Evolutionary conservation across 306 rosid genomes (phyloP).

Genomic region (Oxytropis ochrocephala): DNA sequence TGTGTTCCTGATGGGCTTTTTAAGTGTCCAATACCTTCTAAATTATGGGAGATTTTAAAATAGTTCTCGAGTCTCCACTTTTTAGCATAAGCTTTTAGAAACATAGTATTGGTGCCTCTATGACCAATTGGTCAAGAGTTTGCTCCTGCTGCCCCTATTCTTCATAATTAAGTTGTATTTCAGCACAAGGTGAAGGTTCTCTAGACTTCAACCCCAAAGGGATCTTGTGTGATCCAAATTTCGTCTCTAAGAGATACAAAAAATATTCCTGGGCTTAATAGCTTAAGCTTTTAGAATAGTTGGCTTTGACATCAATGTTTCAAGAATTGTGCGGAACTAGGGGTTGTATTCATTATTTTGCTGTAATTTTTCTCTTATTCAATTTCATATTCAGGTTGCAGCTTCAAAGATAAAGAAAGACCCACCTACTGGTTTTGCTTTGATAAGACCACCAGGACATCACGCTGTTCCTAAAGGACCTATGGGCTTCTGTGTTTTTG

Average conservation of each 20-base stretch:
- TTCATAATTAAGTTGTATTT: background rate
- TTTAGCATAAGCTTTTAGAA: slow-evolving; percentile 7
- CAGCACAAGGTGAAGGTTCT: background rate
- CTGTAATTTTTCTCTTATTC: background rate
- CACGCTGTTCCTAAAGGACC: slow-evolving; percentile 93
- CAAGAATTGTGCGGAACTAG: background rate
- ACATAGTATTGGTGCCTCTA: background rate
- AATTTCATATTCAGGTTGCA: slow-evolving; percentile 46
- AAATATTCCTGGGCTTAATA: background rate
- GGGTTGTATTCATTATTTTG: background rate
- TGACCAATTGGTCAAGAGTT: background rate
- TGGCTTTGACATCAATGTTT: background rate
- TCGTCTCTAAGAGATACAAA: background rate
- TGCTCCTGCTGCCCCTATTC: background rate
- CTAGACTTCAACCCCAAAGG: background rate
- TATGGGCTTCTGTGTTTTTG: slow-evolving; percentile 90
- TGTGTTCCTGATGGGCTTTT: slow-evolving; percentile 8
- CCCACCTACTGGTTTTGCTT: slow-evolving; percentile 83
- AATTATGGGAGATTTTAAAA: background rate
- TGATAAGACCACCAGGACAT: slow-evolving; percentile 97
- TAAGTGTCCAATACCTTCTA: background rate
- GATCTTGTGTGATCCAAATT: background rate
- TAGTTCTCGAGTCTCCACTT: background rate
- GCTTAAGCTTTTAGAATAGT: slow-evolving; percentile 1
- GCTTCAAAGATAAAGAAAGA: slow-evolving; percentile 49